Evolutionary conservation across 192 early-diverging fungal genomes (phyloP).

Genomic region (Coemansia sp.): DNA sequence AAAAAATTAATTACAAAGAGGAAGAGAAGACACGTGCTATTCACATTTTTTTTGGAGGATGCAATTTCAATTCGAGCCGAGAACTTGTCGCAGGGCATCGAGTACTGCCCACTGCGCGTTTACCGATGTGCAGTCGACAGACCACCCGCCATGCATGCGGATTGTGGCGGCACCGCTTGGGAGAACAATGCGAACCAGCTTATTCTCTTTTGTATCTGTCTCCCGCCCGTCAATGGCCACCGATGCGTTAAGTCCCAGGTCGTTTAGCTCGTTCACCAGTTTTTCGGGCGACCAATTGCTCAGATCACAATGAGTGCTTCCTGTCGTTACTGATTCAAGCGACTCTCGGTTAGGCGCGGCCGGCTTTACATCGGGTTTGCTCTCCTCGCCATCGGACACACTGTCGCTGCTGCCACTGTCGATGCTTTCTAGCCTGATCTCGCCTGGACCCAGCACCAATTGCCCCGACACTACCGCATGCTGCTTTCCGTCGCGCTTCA

Average conservation of each 20-base stretch:
- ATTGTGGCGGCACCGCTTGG: slow-evolving; percentile 46
- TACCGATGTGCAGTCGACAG: slow-evolving; percentile 43
- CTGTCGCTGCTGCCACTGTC: slow-evolving; percentile 4
- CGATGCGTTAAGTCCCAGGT: slow-evolving; percentile 31
- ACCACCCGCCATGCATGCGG: slow-evolving; percentile 35
- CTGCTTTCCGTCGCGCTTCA: slow-evolving; percentile 35
- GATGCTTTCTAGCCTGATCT: slow-evolving; percentile 27
- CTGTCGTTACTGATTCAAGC: background rate
- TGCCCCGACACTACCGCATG: slow-evolving; percentile 34
- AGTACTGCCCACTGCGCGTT: slow-evolving; percentile 40
- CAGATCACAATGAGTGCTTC: background rate
- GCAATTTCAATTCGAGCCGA: background rate
- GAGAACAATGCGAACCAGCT: slow-evolving; percentile 20
- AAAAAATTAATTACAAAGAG: background rate
- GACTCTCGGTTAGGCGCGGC: background rate
- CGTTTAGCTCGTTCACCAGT: slow-evolving; percentile 40
- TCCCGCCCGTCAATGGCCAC: slow-evolving; percentile 2
- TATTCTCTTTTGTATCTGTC: background rate
- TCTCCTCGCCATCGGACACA: background rate
- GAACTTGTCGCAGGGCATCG: slow-evolving; percentile 38
- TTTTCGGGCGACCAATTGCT: slow-evolving; percentile 38
- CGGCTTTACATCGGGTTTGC: background rate
- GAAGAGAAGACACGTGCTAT: background rate
- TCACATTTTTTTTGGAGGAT: no score
- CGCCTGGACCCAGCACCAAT: slow-evolving; percentile 37